These are phyloP conservation scores for Blastobotrys chiropterorum DNA, from an alignment of 805 yeast species.

Conservation along the genomic window DNA sequence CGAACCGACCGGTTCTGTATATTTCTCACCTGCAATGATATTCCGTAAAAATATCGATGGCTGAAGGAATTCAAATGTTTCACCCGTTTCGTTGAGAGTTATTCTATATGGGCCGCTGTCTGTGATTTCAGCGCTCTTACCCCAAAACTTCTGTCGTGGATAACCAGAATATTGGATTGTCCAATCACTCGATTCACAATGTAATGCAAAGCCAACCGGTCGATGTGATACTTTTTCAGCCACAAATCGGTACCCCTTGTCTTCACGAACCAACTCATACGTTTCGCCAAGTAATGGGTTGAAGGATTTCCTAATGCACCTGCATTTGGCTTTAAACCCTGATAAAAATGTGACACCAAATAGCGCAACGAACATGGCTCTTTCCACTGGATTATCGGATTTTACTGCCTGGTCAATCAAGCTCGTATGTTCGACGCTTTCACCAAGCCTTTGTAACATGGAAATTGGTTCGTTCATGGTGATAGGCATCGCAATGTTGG, in stretches of 20 bases:
- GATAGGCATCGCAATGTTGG: conserved; percentile 84
- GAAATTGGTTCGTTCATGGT: conserved; percentile 89
- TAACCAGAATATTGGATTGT: conserved; percentile 33
- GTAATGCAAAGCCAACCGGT: conserved; percentile 79
- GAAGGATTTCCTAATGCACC: conserved; percentile 84
- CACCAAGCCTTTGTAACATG: conserved; percentile 72
- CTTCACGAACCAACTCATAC: conserved; percentile 82
- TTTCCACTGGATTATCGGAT: conserved; percentile 46
- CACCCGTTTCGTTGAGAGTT: conserved; percentile 54
- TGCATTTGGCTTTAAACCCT: conserved; percentile 61
- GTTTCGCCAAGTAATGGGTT: conserved; percentile 94
- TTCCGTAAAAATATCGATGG: conserved; percentile 82
- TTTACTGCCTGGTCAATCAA: conserved; percentile 60
- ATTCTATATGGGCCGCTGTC: conserved; percentile 67
- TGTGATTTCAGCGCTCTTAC: conserved; percentile 79
- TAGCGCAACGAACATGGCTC: conserved; percentile 62
- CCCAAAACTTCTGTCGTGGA: conserved; percentile 84
- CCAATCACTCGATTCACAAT: conserved; percentile 71
- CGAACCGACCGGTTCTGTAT: conserved; percentile 75
- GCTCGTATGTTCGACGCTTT: conserved; percentile 68
- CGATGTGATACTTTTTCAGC: conserved; percentile 85
- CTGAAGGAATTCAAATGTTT: conserved; percentile 68
- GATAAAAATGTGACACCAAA: conserved; percentile 78
- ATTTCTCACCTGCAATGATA: conserved; percentile 90
- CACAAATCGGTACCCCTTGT: conserved; percentile 63